Base-by-base conservation (phyloP, 1,284 basidiomycete genomes). In the Ganoderma lingzhi region DNA sequence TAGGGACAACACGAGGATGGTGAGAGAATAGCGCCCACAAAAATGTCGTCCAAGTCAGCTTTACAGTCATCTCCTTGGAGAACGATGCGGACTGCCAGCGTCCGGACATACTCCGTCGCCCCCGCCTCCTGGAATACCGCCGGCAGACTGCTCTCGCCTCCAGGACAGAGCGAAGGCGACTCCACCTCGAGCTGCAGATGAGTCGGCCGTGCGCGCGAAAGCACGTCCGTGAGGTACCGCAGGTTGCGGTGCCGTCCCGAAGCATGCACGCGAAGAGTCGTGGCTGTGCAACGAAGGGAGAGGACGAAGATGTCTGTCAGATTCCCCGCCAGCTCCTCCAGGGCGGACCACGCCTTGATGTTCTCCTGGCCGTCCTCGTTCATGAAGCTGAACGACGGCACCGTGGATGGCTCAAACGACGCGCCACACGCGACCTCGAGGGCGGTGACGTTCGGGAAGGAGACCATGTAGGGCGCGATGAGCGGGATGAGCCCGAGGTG, bases 391-490 rank as follows among this genome's bases (percentile, higher is more conserved):
- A 68, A 62, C 39, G 48, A 53, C 37, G 67, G 67, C 6, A 68
- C 59, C 4, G 59, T 65, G 14, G n/a, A 37, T 5, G 44, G 15
- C 59, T 68, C 63, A 59, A 68, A 56, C 37, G 45, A 35, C 1
- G 67, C 45, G 1, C 62, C 56, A 37, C 62, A 64, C 6, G 62
- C 28, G 28, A 68, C 63, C 32, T 68, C 62, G 48, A 68, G 58
- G 12, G 63, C 32, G 14, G 63, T 10, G 44, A 68, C 35, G 63
- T 68, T 68, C 6, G 67, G 67, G 51, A 56, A 68, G 10, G 67
- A 53, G 32, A 55, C 15, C 48, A 68, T 64, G 59, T 68, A 68
- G 2, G 67, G 67, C 9, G 63, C 39, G 58, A 68, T 62, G 19
- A 62, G 48, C 19, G 63, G 51, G 48, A 64, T 55, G 12, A 62